A percentile compares a stretch with the other conserved stretches of the same genome.
Conservation (phyloP, 352 stramenopile species). For the Globisporangium cystogenes region DNA sequence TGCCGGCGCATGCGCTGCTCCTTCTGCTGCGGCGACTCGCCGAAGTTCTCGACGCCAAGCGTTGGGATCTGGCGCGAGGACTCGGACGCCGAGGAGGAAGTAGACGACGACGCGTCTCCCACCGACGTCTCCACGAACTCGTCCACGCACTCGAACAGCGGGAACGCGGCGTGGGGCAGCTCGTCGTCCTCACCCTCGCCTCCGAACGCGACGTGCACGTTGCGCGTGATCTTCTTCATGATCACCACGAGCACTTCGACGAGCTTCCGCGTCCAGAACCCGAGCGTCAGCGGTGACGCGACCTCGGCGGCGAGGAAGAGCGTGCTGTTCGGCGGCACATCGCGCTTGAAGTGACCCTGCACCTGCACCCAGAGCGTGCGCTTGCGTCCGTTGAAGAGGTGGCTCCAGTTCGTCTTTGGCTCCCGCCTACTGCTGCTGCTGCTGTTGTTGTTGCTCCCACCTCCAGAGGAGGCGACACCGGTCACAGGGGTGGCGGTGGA, state of each 20-base stretch:
- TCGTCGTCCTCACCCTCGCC: constrained; percentile 11
- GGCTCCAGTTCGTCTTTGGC: constrained; percentile 14
- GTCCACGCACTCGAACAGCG: constrained; percentile 43
- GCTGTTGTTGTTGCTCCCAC: too few relatives aligned
- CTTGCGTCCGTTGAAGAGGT: constrained; percentile 31
- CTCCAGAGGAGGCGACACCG: neutral
- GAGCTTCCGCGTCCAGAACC: constrained; percentile 30
- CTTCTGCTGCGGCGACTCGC: constrained; percentile 23
- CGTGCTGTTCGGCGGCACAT: constrained; percentile 17
- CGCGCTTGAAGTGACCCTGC: constrained; percentile 53
- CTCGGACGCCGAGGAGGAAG: too few relatives aligned
- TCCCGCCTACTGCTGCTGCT: neutral
- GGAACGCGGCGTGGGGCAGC: constrained; percentile 42
- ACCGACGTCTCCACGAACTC: constrained; percentile 32
- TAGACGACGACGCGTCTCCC: neutral
- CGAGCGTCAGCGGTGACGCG: constrained; percentile 18
- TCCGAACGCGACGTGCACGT: constrained; percentile 35
- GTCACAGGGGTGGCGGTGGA: constrained; percentile 1
- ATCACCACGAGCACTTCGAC: constrained; percentile 29
- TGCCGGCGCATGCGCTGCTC: constrained; percentile 10
- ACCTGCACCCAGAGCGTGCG: constrained; percentile 49
- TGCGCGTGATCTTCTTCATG: constrained; percentile 28
- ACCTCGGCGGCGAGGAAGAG: constrained; percentile 53
- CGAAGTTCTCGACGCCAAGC: constrained; percentile 29
- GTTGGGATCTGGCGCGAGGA: constrained; percentile 7